Evolutionary conservation across 176 grass and related monocot species (phyloP), one percentile per base, ranked within the genome.

Genomic region (Lolium multiflorum): DNA sequence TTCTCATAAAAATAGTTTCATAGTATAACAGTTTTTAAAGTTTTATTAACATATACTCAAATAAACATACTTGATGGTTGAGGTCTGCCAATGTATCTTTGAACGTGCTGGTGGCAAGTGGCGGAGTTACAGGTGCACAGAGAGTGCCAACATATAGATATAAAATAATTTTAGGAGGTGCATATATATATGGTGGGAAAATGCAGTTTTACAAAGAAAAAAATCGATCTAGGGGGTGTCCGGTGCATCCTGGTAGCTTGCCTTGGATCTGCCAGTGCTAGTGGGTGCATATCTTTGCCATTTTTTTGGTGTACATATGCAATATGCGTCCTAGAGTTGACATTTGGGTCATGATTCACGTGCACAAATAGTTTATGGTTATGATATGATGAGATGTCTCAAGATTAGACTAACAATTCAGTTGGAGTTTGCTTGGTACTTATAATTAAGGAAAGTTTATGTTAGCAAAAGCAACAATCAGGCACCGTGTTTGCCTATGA

Each of bases 291-390:
- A 15, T 74, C 21, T 74, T 49, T 74, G 38, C 39, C 38, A 74
- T 25, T 46, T 74, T n/a, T 49, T 46, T 35, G 7, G 44, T 48
- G 21, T 49, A 49, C 13, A 49, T 48, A 50, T 80, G 37, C 9
- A 44, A 47, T 79, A 22, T 15, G 46, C n/a, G 18, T 57, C 18
- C 3, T 26, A 59, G 35, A 83, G 51, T 83, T 82, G 67, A 83
- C 67, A 83, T 28, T 58, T 56, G 21, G 51, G 51, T 46, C 6
- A 9, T 59, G 68, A 74, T 83, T 38, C 52, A 25, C 41, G 21
- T 74, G 52, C 26, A 2, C 52, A 58, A 44, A 47, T 47, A 71
- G 0, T 73, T 31, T 58, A 47, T 59, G 61, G 20, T n/a, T 22
- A 13, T 22, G 3, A 22, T 5, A 67, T 67, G 31, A 50, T 11